Conservation (phyloP, 495 filamentous ascomycete genomes). For the Tetracladium marchalianum region DNA sequence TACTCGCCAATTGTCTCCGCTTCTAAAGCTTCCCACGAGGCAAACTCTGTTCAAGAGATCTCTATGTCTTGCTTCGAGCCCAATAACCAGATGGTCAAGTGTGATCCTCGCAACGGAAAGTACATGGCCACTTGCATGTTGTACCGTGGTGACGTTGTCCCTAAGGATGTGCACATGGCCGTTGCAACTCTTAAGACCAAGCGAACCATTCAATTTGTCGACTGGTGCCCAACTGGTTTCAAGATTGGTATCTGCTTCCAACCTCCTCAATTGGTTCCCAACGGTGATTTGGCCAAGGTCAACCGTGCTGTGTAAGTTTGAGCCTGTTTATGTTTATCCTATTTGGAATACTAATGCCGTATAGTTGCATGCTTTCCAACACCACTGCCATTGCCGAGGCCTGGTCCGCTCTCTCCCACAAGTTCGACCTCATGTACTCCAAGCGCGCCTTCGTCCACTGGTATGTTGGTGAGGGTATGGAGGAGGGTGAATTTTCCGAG, state of each 20-base stretch:
- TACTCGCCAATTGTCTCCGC: constrained; percentile 92
- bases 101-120: constrained; percentile 96
- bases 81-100: constrained; percentile 97
- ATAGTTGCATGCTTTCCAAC: constrained; percentile 97
- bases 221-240: constrained; percentile 99
- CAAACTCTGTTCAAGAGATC: constrained; percentile 80
- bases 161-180: constrained; percentile 85
- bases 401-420: constrained; percentile 93
- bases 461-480: constrained; percentile 99
- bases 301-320: constrained; percentile 87
- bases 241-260: constrained; percentile 99
- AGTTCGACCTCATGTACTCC: constrained; percentile 99
- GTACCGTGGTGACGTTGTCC: constrained; percentile 96
- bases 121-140: constrained; percentile 99
- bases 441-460: constrained; percentile 99
- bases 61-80: constrained; percentile 82
- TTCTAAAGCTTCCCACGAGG: constrained; percentile 89
- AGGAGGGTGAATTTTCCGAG: constrained; percentile 99
- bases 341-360: constrained; percentile 7
- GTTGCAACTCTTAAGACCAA: constrained; percentile 97
- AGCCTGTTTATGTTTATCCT: neutral
- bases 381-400: constrained; percentile 98
- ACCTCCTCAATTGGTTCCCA: constrained; percentile 87
- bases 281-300: constrained; percentile 93
- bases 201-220: constrained; percentile 96